Percentiles rank a stretch among this genome's conserved stretches.
These are phyloP conservation scores for Brettanomyces sp. DNA, from an alignment of 805 yeast genomes.

Conservation along the genomic window DNA sequence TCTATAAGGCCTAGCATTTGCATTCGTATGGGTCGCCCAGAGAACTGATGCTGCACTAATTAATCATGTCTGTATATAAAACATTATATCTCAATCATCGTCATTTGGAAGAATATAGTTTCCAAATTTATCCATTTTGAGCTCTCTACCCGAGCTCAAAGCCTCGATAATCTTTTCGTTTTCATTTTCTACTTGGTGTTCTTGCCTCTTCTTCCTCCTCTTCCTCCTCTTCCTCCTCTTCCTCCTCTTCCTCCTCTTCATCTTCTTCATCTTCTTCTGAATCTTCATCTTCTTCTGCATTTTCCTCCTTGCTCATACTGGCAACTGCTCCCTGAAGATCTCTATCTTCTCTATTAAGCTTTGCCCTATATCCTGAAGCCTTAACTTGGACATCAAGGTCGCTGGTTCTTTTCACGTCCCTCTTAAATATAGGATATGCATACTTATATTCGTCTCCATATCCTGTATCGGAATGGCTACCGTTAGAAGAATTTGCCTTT, in stretches of 20 bases:
- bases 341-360: constrained; percentile 33
- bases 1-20: too few relatives aligned
- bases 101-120: constrained; percentile 47
- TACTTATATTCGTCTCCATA: constrained; percentile 71
- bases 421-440: constrained; percentile 67
- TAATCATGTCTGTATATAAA: too few relatives aligned
- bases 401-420: constrained; percentile 64
- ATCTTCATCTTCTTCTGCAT: constrained; percentile 11
- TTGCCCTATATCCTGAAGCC: constrained; percentile 75
- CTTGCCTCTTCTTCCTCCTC: constrained; percentile 15
- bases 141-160: constrained; percentile 49
- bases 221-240: constrained; percentile 25
- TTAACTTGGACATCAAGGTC: constrained; percentile 77
- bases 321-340: constrained; percentile 73
- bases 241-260: constrained; percentile 17
- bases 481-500: constrained; percentile 43
- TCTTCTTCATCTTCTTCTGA: constrained; percentile 9
- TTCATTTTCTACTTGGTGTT: constrained; percentile 13
- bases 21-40: too few relatives aligned
- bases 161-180: constrained; percentile 60
- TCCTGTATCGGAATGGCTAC: constrained; percentile 65
- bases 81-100: too few relatives aligned
- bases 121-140: constrained; percentile 77
- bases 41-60: too few relatives aligned
- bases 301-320: constrained; percentile 14